Evolutionary conservation across 2,329 filamentous ascomycete genomes (phyloP), one percentile per base, ranked within the genome.

Genomic region (Fusarium nematophilum): DNA sequence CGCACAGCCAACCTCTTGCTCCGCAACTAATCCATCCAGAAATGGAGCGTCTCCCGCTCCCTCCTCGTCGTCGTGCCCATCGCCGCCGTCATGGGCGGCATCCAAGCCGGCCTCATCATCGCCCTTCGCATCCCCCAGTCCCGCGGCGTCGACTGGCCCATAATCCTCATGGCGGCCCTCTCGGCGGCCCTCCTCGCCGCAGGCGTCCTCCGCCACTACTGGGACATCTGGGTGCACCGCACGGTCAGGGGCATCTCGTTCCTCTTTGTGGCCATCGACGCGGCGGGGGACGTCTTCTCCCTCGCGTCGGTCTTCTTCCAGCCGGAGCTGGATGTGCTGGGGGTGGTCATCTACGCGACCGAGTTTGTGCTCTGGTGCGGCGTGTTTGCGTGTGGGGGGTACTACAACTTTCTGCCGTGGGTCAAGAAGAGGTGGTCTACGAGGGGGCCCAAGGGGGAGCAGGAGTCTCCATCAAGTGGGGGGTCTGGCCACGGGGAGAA

Each of bases 211-310:
- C 76, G 85, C 3, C 88, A 91, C 69, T 91, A 91, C 65, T 85
- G 83, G 78, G 88, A 91, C 59, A 90, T 92, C 17, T 90, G 85
- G 66, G 69, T 79, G 3, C 83, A 90, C 62, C 81, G 85, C 6
- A 90, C 87, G 0, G 88, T 90, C 2, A 79, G 87, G 11, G 88
- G 89, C 7, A 90, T 91, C 31, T 90, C 87, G 1, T 91, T 91
- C 71, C 76, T 90, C 3, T 92, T 92, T 62, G 87, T 90, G 0
- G 85, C 78, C 2, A 88, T 91, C 36, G 89, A 91, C 72, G 89
- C 88, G 0, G 78, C 85, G 1, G 89, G 89, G 0, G 89, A 91
- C 70, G 70, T 91, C 4, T 87, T 87, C 48, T 90, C 87, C 0
- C 75, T 91, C 0, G 70, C 88, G 3, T 89, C 88, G 1, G 77